Conservation (phyloP, 306 rosid genomes). For the Biancaea sappan region DNA sequence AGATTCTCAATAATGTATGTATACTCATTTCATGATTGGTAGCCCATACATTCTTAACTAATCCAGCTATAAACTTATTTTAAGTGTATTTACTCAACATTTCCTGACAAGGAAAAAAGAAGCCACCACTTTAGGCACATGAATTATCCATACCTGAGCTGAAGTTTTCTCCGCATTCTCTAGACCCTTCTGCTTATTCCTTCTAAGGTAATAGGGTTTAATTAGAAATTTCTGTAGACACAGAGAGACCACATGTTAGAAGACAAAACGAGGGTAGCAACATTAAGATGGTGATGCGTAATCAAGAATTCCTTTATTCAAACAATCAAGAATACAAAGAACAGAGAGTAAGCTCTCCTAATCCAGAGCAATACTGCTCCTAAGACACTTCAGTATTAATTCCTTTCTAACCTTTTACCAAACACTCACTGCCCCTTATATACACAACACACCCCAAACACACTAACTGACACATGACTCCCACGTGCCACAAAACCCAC, state of each 20-base stretch:
- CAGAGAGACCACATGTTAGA: constrained; percentile 24
- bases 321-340: too few species aligned
- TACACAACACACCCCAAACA: too few species aligned
- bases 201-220: constrained; percentile 78
- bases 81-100: constrained; percentile 5
- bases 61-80: neutral
- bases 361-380: too few species aligned
- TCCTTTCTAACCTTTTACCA: too few species aligned
- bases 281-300: too few species aligned
- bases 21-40: neutral
- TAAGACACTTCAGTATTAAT: too few species aligned
- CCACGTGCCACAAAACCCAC: too few species aligned
- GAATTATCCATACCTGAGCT: constrained; percentile 58
- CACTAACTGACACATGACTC: too few species aligned
- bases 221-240: constrained; percentile 69
- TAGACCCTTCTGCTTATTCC: constrained; percentile 77
- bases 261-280: neutral
- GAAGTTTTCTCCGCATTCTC: constrained; percentile 74
- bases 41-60: neutral
- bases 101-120: constrained; percentile 1
- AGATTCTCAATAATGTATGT: neutral
- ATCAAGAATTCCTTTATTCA: too few species aligned
- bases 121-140: constrained; percentile 10
- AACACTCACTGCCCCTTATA: too few species aligned
- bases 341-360: too few species aligned